Evolutionary conservation across 345 rosid species (phyloP), one percentile per base, ranked within the genome.

Genomic region (Angophora floribunda): DNA sequence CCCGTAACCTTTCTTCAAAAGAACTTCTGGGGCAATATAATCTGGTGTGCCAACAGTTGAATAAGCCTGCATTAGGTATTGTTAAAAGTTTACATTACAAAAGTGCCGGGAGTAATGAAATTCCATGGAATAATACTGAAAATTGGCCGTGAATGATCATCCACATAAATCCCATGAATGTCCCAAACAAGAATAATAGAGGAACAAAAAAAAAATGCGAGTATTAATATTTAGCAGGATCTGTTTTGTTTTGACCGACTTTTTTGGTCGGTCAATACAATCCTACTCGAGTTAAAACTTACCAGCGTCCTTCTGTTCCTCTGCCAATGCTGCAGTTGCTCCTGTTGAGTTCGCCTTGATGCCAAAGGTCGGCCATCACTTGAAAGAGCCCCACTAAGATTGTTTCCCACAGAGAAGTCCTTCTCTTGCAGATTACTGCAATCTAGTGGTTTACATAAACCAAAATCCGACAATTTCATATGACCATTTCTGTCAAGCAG

Each of bases 41-140:
- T 97, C 99, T 86, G 99, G 99, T 28, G 99, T 97, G 89, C 99
- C 99, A 90, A 97, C 99, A 80, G 99, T 97, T 75, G 99, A 97
- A 90, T 96, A 97, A 89, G 99, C 99, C 99, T 98, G 94, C 86
- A 93, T 85, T 91, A 94, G 61, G 63, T 89, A 79, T 50, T 94
- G 30, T 52, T 53, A 53, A 86, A 30, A 53, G 17, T 53, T 51
- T 22, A 59, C 59, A 75, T 17, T 75, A 75, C 28, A 75, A 49
- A 19, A 41, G 84, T 19, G 44, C 49, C 49, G 19, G 28, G 84
- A 41, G 26, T 41, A 41, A 75, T 19, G 84, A 75, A 75, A 75
- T 36, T 75, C 28, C 84, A 75, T 4, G 7, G 84, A 75, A 41
- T 75, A 41, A 19, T 36, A 9, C 13, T 75, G 14, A 41, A 75